phyloP scores from a whole-genome alignment of 345 rosid genomes.

The Eucalyptus polyanthemos region DNA sequence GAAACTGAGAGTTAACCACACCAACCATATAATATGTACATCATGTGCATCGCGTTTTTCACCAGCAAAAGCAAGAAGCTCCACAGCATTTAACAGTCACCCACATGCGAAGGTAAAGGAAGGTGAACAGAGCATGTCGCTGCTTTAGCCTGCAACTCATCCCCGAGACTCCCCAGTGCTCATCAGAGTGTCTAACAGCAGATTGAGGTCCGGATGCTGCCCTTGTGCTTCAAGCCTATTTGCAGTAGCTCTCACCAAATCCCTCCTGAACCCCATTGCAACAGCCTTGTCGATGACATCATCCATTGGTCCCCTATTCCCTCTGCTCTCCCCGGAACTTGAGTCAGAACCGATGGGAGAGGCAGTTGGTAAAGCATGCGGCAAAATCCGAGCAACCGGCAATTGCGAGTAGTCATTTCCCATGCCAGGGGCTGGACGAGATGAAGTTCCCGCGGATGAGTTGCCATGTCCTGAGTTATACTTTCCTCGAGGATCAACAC shows the following conservation, averaged over 20 bases:
- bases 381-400: constrained; percentile 30
- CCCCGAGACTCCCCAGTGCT: constrained; percentile 1
- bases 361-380: constrained; percentile 39
- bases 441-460: not conserved
- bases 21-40: not conserved
- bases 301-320: constrained; percentile 12
- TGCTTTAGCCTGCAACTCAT: not conserved
- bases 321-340: not conserved
- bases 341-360: constrained; percentile 15
- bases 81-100: not conserved
- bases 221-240: constrained; percentile 30
- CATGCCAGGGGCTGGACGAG: not conserved
- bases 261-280: constrained; percentile 60
- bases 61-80: not conserved
- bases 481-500: not conserved
- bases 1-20: not conserved
- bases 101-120: not conserved
- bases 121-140: not conserved
- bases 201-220: constrained; percentile 35
- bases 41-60: not conserved
- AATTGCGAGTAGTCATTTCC: constrained; percentile 6
- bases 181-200: constrained; percentile 41
- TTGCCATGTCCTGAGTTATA: not conserved
- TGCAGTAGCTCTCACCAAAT: constrained; percentile 37
- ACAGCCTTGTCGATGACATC: constrained; percentile 40